Percentiles rank a stretch among this genome's conserved stretches.
Evolutionary conservation across 163 green algal species (phyloP).

Genomic region (Scenedesmus sp.): DNA sequence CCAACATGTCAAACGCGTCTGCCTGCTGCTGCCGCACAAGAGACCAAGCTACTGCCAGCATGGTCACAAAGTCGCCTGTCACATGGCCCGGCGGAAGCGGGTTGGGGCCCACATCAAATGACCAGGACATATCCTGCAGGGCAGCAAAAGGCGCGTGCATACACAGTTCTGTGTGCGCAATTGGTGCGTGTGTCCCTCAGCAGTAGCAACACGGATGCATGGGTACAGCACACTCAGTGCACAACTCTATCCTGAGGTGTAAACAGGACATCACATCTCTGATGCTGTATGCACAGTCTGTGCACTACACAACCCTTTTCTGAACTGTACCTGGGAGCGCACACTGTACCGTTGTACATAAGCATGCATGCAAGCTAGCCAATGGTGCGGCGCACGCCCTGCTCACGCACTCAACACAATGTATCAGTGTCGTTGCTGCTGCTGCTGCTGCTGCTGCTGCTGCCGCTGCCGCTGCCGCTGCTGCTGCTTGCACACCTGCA

Average conservation of each 20-base stretch:
- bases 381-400: neutral
- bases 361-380: neutral
- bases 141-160: neutral
- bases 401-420: neutral
- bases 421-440: neutral
- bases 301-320: no score
- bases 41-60: conserved; percentile 26
- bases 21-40: neutral
- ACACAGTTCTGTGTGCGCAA: no score
- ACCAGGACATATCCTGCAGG: conserved; percentile 29
- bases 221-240: no score
- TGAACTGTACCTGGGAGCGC: no score
- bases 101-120: neutral
- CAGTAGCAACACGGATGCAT: neutral
- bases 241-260: no score
- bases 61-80: conserved; percentile 34
- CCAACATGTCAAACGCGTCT: conserved; percentile 14
- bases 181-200: neutral
- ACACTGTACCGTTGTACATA: no score
- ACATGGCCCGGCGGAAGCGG: conserved; percentile 32
- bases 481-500: neutral
- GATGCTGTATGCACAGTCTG: no score
- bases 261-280: no score
- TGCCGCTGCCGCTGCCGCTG: neutral
- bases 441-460: neutral